Conservation (phyloP, 2,329 filamentous ascomycete genomes). For the Paradendryphiella salina region DNA sequence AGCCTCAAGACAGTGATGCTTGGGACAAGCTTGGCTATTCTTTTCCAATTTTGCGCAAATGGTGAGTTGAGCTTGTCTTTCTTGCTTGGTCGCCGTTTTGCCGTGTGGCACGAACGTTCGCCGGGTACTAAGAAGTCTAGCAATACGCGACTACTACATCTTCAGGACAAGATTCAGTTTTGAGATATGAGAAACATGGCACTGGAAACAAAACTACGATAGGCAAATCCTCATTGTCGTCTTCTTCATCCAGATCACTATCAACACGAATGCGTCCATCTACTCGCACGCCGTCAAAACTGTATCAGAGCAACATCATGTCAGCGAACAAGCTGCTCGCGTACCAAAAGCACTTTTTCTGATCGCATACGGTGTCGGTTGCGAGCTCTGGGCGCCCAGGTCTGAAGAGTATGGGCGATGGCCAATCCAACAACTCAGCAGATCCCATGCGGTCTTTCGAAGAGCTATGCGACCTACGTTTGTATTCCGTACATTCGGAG, state of each 20-base stretch:
- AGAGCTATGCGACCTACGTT: conserved; percentile 53
- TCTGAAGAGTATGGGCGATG: conserved; percentile 59
- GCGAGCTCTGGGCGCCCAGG: conserved; percentile 60
- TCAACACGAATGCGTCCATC: conserved; percentile 60
- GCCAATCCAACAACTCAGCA: conserved; percentile 57
- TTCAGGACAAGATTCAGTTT: too few relatives aligned
- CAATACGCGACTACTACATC: too few relatives aligned
- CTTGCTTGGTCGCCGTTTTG: conserved; percentile 32
- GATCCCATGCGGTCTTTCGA: conserved; percentile 51
- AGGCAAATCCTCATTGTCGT: conserved; percentile 55
- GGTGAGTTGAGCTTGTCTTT: conserved; percentile 15
- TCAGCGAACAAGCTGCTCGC: conserved; percentile 54
- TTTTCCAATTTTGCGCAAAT: conserved; percentile 54
- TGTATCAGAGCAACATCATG: conserved; percentile 52
- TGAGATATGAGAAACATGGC: too few relatives aligned
- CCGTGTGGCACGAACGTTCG: neutral
- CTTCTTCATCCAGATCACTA: conserved; percentile 57
- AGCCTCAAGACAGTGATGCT: conserved; percentile 47
- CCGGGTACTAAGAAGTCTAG: too few relatives aligned
- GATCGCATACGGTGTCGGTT: conserved; percentile 54
- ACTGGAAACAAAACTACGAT: neutral
- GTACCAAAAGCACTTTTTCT: conserved; percentile 57
- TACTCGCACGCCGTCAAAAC: conserved; percentile 54
- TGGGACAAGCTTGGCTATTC: conserved; percentile 52
- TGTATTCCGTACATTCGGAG: conserved; percentile 55